Percentiles rank a stretch among this genome's conserved stretches.
Conservation (phyloP, 192 early-diverging fungal species). For the Jimgerdemannia lactiflua region DNA sequence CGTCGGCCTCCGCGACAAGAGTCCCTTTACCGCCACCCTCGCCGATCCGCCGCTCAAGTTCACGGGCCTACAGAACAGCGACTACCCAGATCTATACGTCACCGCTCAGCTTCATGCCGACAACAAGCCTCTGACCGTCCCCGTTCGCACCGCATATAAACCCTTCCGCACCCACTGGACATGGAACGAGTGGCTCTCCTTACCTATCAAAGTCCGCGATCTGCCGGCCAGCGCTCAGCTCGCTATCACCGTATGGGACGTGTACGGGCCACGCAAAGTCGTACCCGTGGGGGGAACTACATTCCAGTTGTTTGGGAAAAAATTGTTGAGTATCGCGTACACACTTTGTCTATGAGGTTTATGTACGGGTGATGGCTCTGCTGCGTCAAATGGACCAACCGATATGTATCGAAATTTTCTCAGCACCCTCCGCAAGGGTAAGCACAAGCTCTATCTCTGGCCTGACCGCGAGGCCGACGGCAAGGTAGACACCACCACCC, state of each 20-base stretch:
- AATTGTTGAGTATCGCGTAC: slow-evolving; percentile 46
- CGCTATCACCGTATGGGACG: slow-evolving; percentile 78
- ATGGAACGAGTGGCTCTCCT: slow-evolving; percentile 93
- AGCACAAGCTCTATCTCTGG: slow-evolving; percentile 76
- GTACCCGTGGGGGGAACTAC: slow-evolving; percentile 74
- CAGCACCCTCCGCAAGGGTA: slow-evolving; percentile 85
- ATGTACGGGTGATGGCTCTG: neutral
- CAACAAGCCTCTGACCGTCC: slow-evolving; percentile 61
- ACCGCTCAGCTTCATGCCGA: slow-evolving; percentile 67
- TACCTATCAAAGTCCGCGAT: slow-evolving; percentile 88
- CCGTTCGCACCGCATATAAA: slow-evolving; percentile 65
- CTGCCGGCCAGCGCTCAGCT: slow-evolving; percentile 71
- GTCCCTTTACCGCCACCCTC: slow-evolving; percentile 17
- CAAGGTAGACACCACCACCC: slow-evolving; percentile 45
- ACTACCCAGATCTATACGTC: slow-evolving; percentile 56
- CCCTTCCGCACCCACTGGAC: slow-evolving; percentile 58
- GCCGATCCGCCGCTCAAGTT: slow-evolving; percentile 27
- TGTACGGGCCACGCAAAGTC: slow-evolving; percentile 69
- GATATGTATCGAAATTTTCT: neutral
- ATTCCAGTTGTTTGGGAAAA: slow-evolving; percentile 77
- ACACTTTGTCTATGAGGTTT: neutral
- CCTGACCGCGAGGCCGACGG: slow-evolving; percentile 65
- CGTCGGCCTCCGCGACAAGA: slow-evolving; percentile 25
- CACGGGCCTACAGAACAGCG: slow-evolving; percentile 36
- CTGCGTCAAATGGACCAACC: neutral